Conservation (phyloP, 352 stramenopile genomes). For the Globisporangium apiculatum region DNA sequence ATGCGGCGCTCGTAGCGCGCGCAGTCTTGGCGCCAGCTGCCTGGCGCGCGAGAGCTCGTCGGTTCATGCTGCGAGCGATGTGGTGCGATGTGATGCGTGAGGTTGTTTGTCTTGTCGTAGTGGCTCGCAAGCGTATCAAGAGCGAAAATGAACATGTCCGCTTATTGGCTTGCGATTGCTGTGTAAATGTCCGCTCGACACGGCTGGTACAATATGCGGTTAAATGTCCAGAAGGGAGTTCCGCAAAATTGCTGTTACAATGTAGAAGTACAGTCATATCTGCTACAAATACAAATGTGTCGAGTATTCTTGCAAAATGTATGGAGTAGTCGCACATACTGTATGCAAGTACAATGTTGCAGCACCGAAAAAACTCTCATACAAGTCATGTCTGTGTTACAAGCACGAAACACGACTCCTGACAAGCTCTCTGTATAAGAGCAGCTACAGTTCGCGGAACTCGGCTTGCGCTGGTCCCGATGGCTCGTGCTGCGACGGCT, state of each 20-base stretch:
- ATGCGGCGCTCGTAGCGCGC: neutral
- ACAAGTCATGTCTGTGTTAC: neutral
- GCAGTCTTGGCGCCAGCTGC: slow-evolving; percentile 14
- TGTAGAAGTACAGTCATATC: neutral
- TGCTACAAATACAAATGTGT: too few species aligned
- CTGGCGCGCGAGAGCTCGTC: slow-evolving; percentile 58
- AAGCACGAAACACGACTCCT: neutral
- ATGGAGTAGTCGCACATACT: too few species aligned
- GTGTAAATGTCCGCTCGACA: neutral
- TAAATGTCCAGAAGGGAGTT: too few species aligned
- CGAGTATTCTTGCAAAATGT: too few species aligned
- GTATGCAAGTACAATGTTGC: neutral
- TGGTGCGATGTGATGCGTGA: neutral
- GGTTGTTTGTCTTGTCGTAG: neutral
- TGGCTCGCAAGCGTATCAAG: neutral
- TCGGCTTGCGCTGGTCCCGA: slow-evolving; percentile 59
- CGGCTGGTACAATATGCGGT: neutral
- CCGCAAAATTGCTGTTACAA: neutral
- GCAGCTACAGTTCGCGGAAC: slow-evolving; percentile 65
- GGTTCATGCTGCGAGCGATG: slow-evolving; percentile 40
- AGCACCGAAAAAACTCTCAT: neutral
- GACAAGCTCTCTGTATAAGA: too few species aligned
- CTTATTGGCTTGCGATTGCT: neutral
- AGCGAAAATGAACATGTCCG: neutral
- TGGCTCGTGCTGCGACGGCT: slow-evolving; percentile 23